These are phyloP conservation scores for Schoenoplectus tabernaemontani DNA, from an alignment of 202 grass and related monocot genomes.

Conservation along the genomic window DNA sequence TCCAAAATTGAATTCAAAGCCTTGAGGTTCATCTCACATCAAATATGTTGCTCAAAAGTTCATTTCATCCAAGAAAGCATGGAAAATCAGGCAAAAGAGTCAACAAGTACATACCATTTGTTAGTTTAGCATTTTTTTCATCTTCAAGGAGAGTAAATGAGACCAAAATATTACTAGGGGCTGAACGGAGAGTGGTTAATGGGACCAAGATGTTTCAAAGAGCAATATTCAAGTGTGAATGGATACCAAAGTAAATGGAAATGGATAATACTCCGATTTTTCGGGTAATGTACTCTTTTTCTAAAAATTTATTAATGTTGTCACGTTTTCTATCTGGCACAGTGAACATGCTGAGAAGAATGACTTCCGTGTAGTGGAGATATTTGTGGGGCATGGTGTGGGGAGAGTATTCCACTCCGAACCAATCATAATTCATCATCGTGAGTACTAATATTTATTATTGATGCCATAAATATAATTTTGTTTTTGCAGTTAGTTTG, in stretches of 20 bases:
- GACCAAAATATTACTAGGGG: not conserved
- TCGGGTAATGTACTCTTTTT: not conserved
- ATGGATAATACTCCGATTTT: not conserved
- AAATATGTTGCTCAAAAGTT: not conserved
- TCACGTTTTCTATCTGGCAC: constrained; percentile 27
- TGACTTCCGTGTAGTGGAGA: constrained; percentile 60
- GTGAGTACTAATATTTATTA: constrained; percentile 34
- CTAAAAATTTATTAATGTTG: not conserved
- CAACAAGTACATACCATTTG: not conserved
- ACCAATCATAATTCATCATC: constrained; percentile 78
- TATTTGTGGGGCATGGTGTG: constrained; percentile 88
- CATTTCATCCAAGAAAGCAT: not conserved
- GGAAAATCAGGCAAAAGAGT: not conserved
- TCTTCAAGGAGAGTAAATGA: not conserved
- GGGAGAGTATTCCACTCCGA: constrained; percentile 79
- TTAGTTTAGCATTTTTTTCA: not conserved
- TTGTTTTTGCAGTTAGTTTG: not conserved
- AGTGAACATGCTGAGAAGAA: constrained; percentile 77
- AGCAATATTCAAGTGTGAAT: not conserved
- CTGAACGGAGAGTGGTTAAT: not conserved
- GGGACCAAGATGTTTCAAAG: not conserved
- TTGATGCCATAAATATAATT: not conserved
- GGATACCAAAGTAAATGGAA: not conserved
- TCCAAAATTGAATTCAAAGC: not conserved
- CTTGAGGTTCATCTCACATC: not conserved